Evolutionary conservation across 2,329 filamentous ascomycete species (phyloP).

Genomic region (Waltergamsia citrina): DNA sequence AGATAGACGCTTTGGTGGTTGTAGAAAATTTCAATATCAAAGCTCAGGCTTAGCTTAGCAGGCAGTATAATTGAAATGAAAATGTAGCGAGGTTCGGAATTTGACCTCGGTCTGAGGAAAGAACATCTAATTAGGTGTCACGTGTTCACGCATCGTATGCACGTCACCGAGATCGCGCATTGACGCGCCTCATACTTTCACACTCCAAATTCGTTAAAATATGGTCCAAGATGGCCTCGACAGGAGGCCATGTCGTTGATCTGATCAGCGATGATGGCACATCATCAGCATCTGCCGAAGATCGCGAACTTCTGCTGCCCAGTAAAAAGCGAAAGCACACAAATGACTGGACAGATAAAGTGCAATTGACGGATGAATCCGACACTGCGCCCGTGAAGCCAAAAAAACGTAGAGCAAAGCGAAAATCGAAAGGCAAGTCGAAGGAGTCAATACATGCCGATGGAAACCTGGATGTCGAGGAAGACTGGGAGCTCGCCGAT

Average conservation of each 20-base stretch:
- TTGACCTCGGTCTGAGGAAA: too few species aligned
- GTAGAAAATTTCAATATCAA: too few species aligned
- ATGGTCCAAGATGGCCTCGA: not conserved
- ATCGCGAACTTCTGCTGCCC: too few species aligned
- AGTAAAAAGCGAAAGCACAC: conserved; percentile 1
- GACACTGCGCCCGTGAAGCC: conserved; percentile 53
- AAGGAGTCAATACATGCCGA: conserved; percentile 12
- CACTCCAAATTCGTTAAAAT: not conserved
- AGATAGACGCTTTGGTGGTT: too few species aligned
- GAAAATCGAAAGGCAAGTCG: conserved; percentile 26
- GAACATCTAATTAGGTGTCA: too few species aligned
- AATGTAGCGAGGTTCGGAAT: too few species aligned
- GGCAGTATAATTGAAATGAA: too few species aligned
- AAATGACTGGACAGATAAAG: conserved; percentile 28
- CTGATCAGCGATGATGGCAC: not conserved
- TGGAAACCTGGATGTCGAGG: conserved; percentile 24
- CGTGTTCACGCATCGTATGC: conserved; percentile 4
- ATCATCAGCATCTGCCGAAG: not conserved
- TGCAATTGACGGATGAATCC: conserved; percentile 50
- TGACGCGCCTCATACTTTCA: conserved; percentile 1
- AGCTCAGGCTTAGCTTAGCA: too few species aligned
- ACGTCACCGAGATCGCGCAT: conserved; percentile 1
- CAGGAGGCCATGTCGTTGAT: not conserved
- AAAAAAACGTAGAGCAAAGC: conserved; percentile 46
- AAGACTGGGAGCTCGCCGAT: conserved; percentile 39